Evolutionary conservation across 345 rosid species (phyloP), one percentile per base, ranked within the genome.

Genomic region (Barbarea vulgaris): DNA sequence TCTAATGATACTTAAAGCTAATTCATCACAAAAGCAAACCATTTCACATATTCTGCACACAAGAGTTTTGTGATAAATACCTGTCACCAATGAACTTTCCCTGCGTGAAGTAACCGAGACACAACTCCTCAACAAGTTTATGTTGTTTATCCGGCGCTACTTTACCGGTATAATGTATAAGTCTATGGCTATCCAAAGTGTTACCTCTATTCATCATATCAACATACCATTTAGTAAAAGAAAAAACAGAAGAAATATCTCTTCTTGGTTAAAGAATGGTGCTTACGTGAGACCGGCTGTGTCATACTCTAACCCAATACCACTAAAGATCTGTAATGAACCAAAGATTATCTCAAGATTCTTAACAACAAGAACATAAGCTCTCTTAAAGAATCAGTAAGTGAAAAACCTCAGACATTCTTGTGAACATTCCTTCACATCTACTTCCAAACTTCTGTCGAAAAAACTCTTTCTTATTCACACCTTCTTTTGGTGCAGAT

Each of bases 401-500:
- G 42, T 27, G 19, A 55, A 15, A 63, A 64, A 93, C 97, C 96
- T 91, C 89, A 0, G 85, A 70, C 92, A 90, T 87, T 60, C 84
- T 83, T 22, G 88, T 81, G 11, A 67, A 24, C 30, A 88, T 82
- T 72, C 72, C 85, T 70, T 82, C 86, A 18, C 79, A 72, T 70
- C 67, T 84, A 24, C 87, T 68, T 65, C 97, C 97, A 79, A 86
- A 90, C 76, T 91, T 91, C 15, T 62, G 77, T 84, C 64, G 68
- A 66, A 80, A 91, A 82, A 42, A 91, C 69, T 87, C 84, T 67
- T 77, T 81, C 86, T 91, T 91, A 57, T 78, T 81, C 28, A 91
- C 82, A n/a, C 98, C 97, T 82, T 94, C 95, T 78, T 84, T 89
- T 3, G 96, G 95, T 48, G 96, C 97, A 63, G 93, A 86, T 60